A percentile compares a stretch with the other conserved stretches of the same genome.
Evolutionary conservation across 2,329 filamentous ascomycete species (phyloP).

Genomic region (Aureobasidium uvarum): DNA sequence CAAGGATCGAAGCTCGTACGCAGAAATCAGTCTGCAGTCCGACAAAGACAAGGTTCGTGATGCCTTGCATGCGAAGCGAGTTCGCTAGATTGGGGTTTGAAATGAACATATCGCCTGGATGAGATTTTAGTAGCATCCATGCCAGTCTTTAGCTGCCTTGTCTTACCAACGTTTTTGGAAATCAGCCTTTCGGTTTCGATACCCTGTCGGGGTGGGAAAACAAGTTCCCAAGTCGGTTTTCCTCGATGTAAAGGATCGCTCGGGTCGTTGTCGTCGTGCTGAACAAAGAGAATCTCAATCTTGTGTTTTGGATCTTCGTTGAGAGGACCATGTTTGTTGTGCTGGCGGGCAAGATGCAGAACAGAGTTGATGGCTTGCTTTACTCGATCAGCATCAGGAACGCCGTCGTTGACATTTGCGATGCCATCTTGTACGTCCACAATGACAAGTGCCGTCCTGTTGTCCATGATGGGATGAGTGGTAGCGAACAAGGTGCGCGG

Average conservation of each 20-base stretch:
- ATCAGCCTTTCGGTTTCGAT: neutral
- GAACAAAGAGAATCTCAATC: neutral
- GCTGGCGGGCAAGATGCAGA: neutral
- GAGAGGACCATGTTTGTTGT: neutral
- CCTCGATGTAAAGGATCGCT: neutral
- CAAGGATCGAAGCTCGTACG: neutral
- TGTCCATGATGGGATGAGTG: neutral
- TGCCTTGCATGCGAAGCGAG: neutral
- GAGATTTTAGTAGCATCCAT: neutral
- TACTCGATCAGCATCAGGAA: neutral
- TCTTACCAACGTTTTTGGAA: neutral
- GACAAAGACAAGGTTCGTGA: neutral
- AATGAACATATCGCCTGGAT: neutral
- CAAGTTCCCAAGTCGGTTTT: neutral
- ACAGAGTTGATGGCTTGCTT: neutral
- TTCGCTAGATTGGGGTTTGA: neutral
- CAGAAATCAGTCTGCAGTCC: slow-evolving; percentile 6
- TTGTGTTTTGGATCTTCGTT: no score
- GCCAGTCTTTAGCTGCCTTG: no score
- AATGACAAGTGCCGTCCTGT: neutral
- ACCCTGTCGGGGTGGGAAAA: neutral
- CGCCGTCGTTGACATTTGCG: neutral
- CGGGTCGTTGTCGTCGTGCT: slow-evolving; percentile 5
- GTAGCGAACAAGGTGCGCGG: no score
- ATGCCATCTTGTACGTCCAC: neutral